Conservation (phyloP, 257 asterid genomes). For the Penstemon barbatus region DNA sequence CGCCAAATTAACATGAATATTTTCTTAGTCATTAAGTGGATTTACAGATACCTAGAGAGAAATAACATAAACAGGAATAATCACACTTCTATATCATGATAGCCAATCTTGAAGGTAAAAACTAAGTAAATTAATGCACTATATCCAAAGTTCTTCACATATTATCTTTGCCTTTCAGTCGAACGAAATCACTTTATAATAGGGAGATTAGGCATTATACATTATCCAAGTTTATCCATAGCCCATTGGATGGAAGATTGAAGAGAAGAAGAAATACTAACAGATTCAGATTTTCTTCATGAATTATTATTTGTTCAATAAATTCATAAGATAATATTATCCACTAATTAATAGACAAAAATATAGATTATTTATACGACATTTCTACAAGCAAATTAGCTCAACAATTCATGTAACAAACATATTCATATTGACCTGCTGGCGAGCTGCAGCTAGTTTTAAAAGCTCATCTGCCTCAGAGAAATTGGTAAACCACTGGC, state of each 20-base stretch:
- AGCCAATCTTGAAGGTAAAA: too few relatives aligned
- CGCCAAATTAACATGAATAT: not conserved
- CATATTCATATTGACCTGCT: constrained; percentile 59
- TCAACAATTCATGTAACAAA: constrained; percentile 13
- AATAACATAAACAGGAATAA: not conserved
- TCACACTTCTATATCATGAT: too few relatives aligned
- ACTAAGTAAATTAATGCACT: too few relatives aligned
- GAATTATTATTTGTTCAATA: not conserved
- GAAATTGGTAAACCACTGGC: constrained; percentile 79
- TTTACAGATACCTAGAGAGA: not conserved
- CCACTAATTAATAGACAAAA: constrained; percentile 11
- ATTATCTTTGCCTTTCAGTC: not conserved
- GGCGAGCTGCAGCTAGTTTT: constrained; percentile 91
- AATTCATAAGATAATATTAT: constrained; percentile 8
- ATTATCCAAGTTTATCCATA: constrained; percentile 8
- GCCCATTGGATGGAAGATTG: not conserved
- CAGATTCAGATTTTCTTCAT: not conserved
- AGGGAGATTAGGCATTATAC: not conserved
- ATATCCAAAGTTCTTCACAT: not conserved
- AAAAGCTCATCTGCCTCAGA: constrained; percentile 94
- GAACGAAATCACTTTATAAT: not conserved
- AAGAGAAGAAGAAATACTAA: not conserved
- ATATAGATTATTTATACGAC: not conserved
- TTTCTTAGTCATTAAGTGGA: not conserved
- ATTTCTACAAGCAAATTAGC: constrained; percentile 11